Percentiles rank a stretch among this genome's conserved stretches.
phyloP scores from a whole-genome alignment of 2,329 filamentous ascomycete genomes.

The Cyclaneusma minus region DNA sequence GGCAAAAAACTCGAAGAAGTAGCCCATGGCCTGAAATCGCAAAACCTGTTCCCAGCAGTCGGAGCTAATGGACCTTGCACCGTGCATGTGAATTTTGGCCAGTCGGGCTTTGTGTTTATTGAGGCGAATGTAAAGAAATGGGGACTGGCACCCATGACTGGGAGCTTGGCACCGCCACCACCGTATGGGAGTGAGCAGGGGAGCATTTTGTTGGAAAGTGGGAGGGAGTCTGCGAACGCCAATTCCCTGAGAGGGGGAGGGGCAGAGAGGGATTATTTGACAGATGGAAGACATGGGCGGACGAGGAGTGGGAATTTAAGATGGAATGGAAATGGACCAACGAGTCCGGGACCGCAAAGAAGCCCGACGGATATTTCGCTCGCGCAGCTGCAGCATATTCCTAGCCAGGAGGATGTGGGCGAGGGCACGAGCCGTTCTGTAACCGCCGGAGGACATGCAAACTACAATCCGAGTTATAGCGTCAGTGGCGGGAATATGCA shows the following conservation, averaged over 20 bases:
- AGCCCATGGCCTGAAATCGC: constrained; percentile 78
- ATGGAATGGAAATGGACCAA: constrained; percentile 51
- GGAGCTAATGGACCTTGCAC: constrained; percentile 86
- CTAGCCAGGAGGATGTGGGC: constrained; percentile 49
- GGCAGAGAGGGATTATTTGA: constrained; percentile 23
- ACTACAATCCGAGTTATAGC: constrained; percentile 7
- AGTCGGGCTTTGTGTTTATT: constrained; percentile 96
- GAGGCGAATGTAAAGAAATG: constrained; percentile 99
- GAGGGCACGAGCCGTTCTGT: constrained; percentile 49
- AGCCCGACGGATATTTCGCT: constrained; percentile 94
- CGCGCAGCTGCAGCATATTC: constrained; percentile 63
- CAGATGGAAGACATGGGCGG: constrained; percentile 43
- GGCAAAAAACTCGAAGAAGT: constrained; percentile 95
- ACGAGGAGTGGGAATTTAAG: constrained; percentile 67
- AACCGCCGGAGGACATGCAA: constrained; percentile 14
- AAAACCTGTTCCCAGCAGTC: constrained; percentile 96
- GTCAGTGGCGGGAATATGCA: constrained; percentile 5
- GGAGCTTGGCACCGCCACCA: constrained; percentile 84
- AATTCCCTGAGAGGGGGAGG: constrained; percentile 16
- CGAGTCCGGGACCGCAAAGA: constrained; percentile 75
- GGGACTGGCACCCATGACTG: constrained; percentile 91
- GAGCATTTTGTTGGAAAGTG: constrained; percentile 84
- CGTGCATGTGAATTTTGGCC: constrained; percentile 93
- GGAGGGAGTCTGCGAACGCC: constrained; percentile 42
- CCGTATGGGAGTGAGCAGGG: constrained; percentile 96